Evolutionary conservation across 2,329 filamentous ascomycete species (phyloP), one percentile per base, ranked within the genome.

Genomic region (Fusarium equiseti): DNA sequence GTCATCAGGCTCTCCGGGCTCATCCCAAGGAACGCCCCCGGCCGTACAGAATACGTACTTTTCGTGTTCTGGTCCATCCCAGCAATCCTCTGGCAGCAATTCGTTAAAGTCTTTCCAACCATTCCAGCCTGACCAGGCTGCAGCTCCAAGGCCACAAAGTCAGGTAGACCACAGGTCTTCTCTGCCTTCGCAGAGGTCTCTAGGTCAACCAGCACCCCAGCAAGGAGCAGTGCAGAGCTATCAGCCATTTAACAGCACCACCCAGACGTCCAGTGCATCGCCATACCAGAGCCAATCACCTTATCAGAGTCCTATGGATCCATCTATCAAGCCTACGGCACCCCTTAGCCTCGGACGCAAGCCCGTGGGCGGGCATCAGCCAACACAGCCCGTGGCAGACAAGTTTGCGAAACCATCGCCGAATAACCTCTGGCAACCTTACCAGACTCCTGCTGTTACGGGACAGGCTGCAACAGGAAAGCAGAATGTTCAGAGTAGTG

Each of bases 31-130:
- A 50, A 50, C 9, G 9, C n/a, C 35, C 3, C 15, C 12, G 6
- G 15, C 24, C 22, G 13, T 44, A 16, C 58, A 50, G 20, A 63
- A 26, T 5, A 5, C 29, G 12, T 57, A 67, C 15, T 9, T 22
- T 6, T 48, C 63, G 22, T 67, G 53, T 24, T 29, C 64, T 1
- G 20, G 63, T n/a, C 12, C 16, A 6, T 18, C 50, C 13, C 46
- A 52, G 18, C 40, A 18, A 24, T 8, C 13, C 6, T n/a, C 15
- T 11, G 35, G 29, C 9, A 56, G n/a, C 8, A 38, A 9, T 15
- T 49, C 50, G 11, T 18, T 22, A 11, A 31, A 44, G n/a, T n/a
- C 56, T 1, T 60, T 52, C 7, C 56, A 62, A 5, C 42, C 64
- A 6, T 52, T 62, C 32, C 48, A 46, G 8, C 15, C 63, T n/a